Percentiles rank a stretch among this genome's conserved stretches.
Conservation (phyloP, 768 basidiomycete genomes). For the Paxillus involutus region DNA sequence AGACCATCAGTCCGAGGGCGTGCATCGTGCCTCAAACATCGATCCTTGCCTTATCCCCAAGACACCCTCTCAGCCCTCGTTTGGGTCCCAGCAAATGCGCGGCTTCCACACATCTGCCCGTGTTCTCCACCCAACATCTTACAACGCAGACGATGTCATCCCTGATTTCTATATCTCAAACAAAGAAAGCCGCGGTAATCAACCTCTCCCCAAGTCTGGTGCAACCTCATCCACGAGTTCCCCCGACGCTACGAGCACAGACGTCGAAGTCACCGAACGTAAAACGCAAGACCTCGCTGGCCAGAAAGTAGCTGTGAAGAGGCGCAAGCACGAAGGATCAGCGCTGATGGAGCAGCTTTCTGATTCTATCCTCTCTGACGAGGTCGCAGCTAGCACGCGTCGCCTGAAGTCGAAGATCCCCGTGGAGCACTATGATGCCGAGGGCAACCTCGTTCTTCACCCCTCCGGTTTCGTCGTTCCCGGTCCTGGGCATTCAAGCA, state of each 20-base stretch:
- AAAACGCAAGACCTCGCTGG: conserved; percentile 1
- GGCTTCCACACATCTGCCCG: conserved; percentile 23
- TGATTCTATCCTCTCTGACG: conserved; percentile 18
- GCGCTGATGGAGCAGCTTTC: conserved; percentile 26
- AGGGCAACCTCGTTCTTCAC: conserved; percentile 18
- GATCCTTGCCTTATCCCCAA: neutral
- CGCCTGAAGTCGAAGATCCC: conserved; percentile 28
- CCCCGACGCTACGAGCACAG: neutral
- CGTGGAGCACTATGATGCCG: conserved; percentile 20
- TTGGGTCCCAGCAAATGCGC: conserved; percentile 14
- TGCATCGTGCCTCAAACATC: neutral
- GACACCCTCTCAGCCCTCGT: neutral
- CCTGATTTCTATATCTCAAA: conserved; percentile 29
- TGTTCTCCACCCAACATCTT: conserved; percentile 22
- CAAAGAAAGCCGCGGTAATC: conserved; percentile 16
- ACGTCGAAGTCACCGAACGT: neutral
- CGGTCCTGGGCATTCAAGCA: conserved; percentile 27
- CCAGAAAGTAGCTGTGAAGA: neutral
- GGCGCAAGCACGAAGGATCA: conserved; percentile 3
- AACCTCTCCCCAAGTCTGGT: neutral
- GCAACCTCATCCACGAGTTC: conserved; percentile 1
- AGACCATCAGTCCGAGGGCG: too few relatives aligned
- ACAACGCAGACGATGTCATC: conserved; percentile 21
- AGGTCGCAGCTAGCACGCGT: conserved; percentile 28
- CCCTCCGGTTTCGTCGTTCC: conserved; percentile 30